Conservation (phyloP, 768 basidiomycete genomes). For the Rhizopogon salebrosus region DNA sequence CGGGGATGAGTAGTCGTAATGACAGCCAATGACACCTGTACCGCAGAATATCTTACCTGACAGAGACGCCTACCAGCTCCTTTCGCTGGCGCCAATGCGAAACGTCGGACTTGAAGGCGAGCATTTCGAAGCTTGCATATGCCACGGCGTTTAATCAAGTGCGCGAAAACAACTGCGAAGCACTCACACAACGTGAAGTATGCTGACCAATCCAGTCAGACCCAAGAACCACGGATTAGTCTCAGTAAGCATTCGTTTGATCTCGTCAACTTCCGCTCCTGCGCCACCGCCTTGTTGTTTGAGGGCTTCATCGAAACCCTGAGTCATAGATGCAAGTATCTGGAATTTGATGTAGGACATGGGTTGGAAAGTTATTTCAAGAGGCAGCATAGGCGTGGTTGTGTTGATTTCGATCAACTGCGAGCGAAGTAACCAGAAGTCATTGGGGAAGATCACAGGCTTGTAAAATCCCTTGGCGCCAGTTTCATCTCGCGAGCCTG, state of each 20-base stretch:
- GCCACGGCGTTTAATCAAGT: constrained; percentile 7
- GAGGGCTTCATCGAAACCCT: constrained; percentile 83
- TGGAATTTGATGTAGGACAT: constrained; percentile 88
- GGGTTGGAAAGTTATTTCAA: constrained; percentile 80
- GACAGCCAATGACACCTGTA: constrained; percentile 4
- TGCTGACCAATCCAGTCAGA: constrained; percentile 77
- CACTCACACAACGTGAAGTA: constrained; percentile 82
- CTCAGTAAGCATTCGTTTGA: constrained; percentile 91
- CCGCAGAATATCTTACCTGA: constrained; percentile 52
- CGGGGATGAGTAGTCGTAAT: constrained; percentile 14
- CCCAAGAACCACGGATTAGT: constrained; percentile 86
- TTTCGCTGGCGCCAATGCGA: constrained; percentile 94
- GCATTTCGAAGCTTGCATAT: constrained; percentile 75
- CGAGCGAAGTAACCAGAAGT: constrained; percentile 88
- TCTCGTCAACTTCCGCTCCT: constrained; percentile 81
- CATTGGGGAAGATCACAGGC: constrained; percentile 89
- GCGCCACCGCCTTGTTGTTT: constrained; percentile 62
- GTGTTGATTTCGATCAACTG: constrained; percentile 81
- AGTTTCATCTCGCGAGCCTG: constrained; percentile 54
- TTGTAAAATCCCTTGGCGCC: constrained; percentile 71
- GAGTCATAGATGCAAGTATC: constrained; percentile 77
- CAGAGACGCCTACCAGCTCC: constrained; percentile 91
- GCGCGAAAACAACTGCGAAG: constrained; percentile 1
- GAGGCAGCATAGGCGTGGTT: constrained; percentile 73
- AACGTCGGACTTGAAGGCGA: constrained; percentile 94